Evolutionary conservation across 768 basidiomycete species (phyloP).

Genomic region (Leucocoprinus birnbaumii): DNA sequence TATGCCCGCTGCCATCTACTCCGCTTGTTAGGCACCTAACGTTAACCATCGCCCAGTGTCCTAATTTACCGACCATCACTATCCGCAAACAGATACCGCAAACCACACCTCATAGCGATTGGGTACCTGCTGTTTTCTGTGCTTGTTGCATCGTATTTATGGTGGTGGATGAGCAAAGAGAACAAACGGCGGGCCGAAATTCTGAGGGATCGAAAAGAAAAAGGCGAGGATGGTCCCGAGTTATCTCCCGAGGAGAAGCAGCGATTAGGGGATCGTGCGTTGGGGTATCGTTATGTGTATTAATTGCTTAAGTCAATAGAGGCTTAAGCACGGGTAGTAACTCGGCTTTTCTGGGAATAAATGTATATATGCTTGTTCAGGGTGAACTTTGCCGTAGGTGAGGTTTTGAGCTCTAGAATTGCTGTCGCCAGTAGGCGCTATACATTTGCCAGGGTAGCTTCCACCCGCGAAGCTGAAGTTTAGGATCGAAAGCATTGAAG

Average conservation of each 20-base stretch:
- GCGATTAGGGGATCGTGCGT: slow-evolving; percentile 35
- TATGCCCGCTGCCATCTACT: slow-evolving; percentile 17
- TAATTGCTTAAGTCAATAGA: slow-evolving; percentile 12
- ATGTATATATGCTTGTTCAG: too few relatives aligned
- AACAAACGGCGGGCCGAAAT: slow-evolving; percentile 41
- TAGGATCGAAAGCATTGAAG: slow-evolving; percentile 70
- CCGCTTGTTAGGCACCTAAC: neutral
- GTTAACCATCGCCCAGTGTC: slow-evolving; percentile 21
- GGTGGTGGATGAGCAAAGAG: slow-evolving; percentile 45
- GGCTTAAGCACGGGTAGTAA: too few relatives aligned
- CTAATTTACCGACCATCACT: slow-evolving; percentile 54
- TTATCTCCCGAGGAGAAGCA: slow-evolving; percentile 23
- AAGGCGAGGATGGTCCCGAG: neutral
- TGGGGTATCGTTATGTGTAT: slow-evolving; percentile 38
- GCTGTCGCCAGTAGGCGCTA: slow-evolving; percentile 37
- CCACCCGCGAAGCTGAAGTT: slow-evolving; percentile 69
- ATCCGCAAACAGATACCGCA: slow-evolving; percentile 43
- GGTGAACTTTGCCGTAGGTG: too few relatives aligned
- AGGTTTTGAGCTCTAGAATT: slow-evolving; percentile 27
- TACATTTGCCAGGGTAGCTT: slow-evolving; percentile 72
- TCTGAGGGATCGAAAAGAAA: slow-evolving; percentile 21
- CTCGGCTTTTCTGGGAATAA: too few relatives aligned
- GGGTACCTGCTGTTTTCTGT: slow-evolving; percentile 54
- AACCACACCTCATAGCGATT: slow-evolving; percentile 56
- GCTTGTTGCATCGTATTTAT: slow-evolving; percentile 39